phyloP scores from a whole-genome alignment of 2,329 filamentous ascomycete genomes.

The Mycosphaerella arachidis region DNA sequence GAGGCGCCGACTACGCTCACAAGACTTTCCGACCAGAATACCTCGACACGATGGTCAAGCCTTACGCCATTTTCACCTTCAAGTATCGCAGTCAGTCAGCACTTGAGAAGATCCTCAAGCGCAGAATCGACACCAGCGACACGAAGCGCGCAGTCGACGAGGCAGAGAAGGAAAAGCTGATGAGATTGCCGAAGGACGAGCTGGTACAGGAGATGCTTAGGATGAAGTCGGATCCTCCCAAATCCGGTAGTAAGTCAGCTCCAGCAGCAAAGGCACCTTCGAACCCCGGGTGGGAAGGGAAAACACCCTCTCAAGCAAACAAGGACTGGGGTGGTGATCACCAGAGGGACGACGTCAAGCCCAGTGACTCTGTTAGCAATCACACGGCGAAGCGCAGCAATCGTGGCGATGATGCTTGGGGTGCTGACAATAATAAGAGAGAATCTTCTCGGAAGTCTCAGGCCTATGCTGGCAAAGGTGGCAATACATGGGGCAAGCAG shows the following conservation, averaged over 20 bases:
- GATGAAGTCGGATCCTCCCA: slow-evolving; percentile 3
- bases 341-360: slow-evolving; percentile 3
- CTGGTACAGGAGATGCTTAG: slow-evolving; percentile 27
- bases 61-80: slow-evolving; percentile 48
- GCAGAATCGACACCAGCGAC: slow-evolving; percentile 24
- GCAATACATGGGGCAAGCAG: not conserved
- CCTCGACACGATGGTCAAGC: slow-evolving; percentile 36
- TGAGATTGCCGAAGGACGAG: slow-evolving; percentile 31
- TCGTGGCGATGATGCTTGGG: not conserved
- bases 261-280: slow-evolving; percentile 3
- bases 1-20: slow-evolving; percentile 38
- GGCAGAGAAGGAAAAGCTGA: slow-evolving; percentile 21
- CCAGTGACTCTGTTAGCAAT: slow-evolving; percentile 8
- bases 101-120: slow-evolving; percentile 35
- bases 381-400: not conserved
- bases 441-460: not conserved
- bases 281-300: not conserved
- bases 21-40: slow-evolving; percentile 37
- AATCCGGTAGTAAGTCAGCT: slow-evolving; percentile 1
- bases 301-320: not conserved
- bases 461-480: not conserved
- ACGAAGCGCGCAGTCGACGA: slow-evolving; percentile 17
- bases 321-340: not conserved
- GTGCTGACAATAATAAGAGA: not conserved
- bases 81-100: slow-evolving; percentile 39